Percentiles rank a stretch among this genome's conserved stretches.
Conservation (phyloP, 2,329 filamentous ascomycete genomes). For the Penicillium sp. region DNA sequence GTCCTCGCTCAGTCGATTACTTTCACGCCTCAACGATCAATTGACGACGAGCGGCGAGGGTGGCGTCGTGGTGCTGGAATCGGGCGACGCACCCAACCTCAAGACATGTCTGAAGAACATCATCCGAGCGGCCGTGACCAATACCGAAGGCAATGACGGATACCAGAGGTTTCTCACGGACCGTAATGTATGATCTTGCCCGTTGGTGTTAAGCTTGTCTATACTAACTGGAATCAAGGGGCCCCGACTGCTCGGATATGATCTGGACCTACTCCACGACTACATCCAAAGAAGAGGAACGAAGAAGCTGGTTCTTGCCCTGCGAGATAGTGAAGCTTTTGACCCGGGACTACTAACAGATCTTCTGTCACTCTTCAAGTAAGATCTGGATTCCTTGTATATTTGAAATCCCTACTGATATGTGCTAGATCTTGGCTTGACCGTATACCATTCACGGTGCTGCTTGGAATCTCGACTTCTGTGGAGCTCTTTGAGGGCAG, state of each 20-base stretch:
- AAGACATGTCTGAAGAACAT: conserved; percentile 46
- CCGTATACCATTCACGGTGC: conserved; percentile 55
- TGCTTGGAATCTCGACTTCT: conserved; percentile 60
- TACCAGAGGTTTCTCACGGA: conserved; percentile 39
- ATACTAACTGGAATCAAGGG: conserved; percentile 27
- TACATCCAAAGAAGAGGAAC: conserved; percentile 37
- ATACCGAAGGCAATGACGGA: conserved; percentile 35
- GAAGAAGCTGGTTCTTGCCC: conserved; percentile 40
- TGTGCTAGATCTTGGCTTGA: conserved; percentile 53
- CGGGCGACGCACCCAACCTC: conserved; percentile 43
- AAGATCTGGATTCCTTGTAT: conserved; percentile 13
- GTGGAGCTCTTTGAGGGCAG: conserved; percentile 57
- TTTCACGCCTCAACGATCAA: conserved; percentile 35
- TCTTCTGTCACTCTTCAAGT: conserved; percentile 46
- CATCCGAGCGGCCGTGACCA: conserved; percentile 40
- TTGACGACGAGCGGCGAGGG: conserved; percentile 30
- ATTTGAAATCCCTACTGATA: conserved; percentile 20
- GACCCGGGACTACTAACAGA: conserved; percentile 43
- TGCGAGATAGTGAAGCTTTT: conserved; percentile 47
- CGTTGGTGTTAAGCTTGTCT: background rate
- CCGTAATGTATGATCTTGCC: conserved; percentile 30
- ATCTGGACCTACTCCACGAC: conserved; percentile 43
- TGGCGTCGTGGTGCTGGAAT: conserved; percentile 40
- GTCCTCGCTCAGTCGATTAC: conserved; percentile 37
- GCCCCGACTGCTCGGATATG: conserved; percentile 42